A percentile compares a stretch with the other conserved stretches of the same genome.
phyloP scores from a whole-genome alignment of 2,329 filamentous ascomycete species.

The Diplodia mutila region DNA sequence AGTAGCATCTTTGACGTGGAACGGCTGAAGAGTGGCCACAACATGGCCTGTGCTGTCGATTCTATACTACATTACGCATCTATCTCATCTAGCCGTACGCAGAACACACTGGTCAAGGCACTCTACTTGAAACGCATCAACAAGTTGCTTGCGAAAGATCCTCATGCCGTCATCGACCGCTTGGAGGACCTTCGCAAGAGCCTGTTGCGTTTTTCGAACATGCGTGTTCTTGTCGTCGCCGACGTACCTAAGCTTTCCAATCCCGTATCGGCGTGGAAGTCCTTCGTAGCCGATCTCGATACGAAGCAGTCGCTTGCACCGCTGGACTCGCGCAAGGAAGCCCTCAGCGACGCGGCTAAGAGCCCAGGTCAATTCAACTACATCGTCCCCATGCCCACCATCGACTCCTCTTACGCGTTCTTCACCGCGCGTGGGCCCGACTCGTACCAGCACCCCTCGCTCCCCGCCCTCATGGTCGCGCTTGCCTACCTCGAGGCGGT shows the following conservation, averaged over 20 bases:
- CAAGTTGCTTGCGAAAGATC: conserved; percentile 76
- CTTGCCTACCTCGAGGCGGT: conserved; percentile 89
- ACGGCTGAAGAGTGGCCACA: conserved; percentile 68
- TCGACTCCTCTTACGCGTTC: conserved; percentile 89
- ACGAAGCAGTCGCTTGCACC: conserved; percentile 63
- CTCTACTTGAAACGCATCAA: conserved; percentile 85
- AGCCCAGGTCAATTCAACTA: conserved; percentile 75
- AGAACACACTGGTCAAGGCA: conserved; percentile 81
- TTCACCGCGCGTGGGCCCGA: conserved; percentile 74
- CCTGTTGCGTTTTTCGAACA: conserved; percentile 82
- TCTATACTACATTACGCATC: conserved; percentile 79
- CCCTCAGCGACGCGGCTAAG: conserved; percentile 76
- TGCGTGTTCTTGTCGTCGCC: conserved; percentile 82
- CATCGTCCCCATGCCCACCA: conserved; percentile 85
- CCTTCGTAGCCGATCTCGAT: conserved; percentile 60
- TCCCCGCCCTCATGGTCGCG: conserved; percentile 86
- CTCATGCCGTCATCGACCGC: conserved; percentile 73
- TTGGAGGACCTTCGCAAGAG: conserved; percentile 76
- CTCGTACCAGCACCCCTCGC: conserved; percentile 73
- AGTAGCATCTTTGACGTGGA: conserved; percentile 81
- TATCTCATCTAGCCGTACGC: conserved; percentile 75
- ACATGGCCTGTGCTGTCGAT: conserved; percentile 66
- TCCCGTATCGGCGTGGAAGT: conserved; percentile 79
- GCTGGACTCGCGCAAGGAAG: conserved; percentile 68
- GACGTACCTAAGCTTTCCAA: conserved; percentile 74